These are phyloP conservation scores for Scorias spongiosa DNA, from an alignment of 2,329 filamentous ascomycete genomes.

Conservation along the genomic window DNA sequence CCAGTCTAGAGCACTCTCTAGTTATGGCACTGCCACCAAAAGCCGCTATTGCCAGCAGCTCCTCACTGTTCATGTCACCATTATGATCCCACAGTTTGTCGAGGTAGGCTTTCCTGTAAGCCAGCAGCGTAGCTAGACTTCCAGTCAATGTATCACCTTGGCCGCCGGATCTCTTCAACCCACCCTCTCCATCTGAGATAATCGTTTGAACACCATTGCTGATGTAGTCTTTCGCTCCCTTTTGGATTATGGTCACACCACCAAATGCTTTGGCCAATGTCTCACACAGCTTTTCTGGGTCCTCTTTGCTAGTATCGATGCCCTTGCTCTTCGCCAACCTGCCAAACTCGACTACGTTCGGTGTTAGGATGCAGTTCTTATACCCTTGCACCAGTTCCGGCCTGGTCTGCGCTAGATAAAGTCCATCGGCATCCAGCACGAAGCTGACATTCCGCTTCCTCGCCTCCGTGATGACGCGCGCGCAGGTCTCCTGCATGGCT, in stretches of 20 bases:
- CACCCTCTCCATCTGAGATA: conserved; percentile 62
- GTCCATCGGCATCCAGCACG: conserved; percentile 81
- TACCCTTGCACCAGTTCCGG: conserved; percentile 71
- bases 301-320: conserved; percentile 41
- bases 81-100: conserved; percentile 61
- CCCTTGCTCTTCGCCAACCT: conserved; percentile 62
- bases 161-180: conserved; percentile 77
- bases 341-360: conserved; percentile 87
- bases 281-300: conserved; percentile 44
- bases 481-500: conserved; percentile 78
- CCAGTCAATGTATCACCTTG: conserved; percentile 94
- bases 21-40: conserved; percentile 82
- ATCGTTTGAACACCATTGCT: conserved; percentile 65
- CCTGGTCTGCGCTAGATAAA: conserved; percentile 59
- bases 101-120: conserved; percentile 75
- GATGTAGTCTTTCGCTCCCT: conserved; percentile 69
- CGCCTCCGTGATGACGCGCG: conserved; percentile 64
- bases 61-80: conserved; percentile 38
- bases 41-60: conserved; percentile 58
- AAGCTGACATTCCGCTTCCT: conserved; percentile 57
- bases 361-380: conserved; percentile 72
- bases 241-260: conserved; percentile 83
- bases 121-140: conserved; percentile 72
- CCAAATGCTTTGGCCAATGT: conserved; percentile 62
- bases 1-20: conserved; percentile 74